phyloP scores from a whole-genome alignment of 768 basidiomycete species.

The Hysterangium stoloniferum region DNA sequence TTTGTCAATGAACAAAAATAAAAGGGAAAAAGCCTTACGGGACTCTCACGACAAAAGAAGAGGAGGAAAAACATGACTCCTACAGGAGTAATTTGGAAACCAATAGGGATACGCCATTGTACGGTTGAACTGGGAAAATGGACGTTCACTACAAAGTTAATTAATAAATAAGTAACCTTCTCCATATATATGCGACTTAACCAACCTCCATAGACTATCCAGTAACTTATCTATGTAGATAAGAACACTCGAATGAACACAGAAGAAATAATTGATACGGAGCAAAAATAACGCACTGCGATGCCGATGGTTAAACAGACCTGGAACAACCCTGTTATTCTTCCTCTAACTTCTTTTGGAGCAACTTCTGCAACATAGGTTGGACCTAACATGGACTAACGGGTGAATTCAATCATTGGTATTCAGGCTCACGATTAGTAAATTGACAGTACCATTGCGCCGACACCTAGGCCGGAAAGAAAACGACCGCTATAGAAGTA shows the following conservation, averaged over 20 bases:
- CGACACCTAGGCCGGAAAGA: conserved; percentile 72
- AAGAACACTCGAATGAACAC: background rate
- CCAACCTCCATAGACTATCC: conserved; percentile 10
- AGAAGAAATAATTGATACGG: too few relatives aligned
- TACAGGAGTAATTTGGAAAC: conserved; percentile 68
- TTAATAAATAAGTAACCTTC: background rate
- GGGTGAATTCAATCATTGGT: too few relatives aligned
- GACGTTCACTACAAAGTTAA: background rate
- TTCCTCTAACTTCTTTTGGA: conserved; percentile 79
- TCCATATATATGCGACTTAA: background rate
- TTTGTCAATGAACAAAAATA: background rate
- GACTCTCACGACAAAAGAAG: conserved; percentile 43
- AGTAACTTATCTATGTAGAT: conserved; percentile 7
- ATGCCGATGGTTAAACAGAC: conserved; percentile 81
- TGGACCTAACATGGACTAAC: conserved; percentile 63
- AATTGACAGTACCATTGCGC: conserved; percentile 41
- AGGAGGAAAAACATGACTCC: conserved; percentile 66
- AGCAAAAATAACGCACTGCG: conserved; percentile 11
- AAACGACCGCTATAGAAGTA: conserved; percentile 80
- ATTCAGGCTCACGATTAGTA: too few relatives aligned
- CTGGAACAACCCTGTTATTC: conserved; percentile 82
- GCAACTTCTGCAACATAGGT: conserved; percentile 83
- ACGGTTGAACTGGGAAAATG: conserved; percentile 2
- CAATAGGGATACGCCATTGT: conserved; percentile 64
- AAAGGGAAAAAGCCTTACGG: background rate